Base-by-base conservation (phyloP, 108 stramenopile species). In the Skeletonema grethae region DNA sequence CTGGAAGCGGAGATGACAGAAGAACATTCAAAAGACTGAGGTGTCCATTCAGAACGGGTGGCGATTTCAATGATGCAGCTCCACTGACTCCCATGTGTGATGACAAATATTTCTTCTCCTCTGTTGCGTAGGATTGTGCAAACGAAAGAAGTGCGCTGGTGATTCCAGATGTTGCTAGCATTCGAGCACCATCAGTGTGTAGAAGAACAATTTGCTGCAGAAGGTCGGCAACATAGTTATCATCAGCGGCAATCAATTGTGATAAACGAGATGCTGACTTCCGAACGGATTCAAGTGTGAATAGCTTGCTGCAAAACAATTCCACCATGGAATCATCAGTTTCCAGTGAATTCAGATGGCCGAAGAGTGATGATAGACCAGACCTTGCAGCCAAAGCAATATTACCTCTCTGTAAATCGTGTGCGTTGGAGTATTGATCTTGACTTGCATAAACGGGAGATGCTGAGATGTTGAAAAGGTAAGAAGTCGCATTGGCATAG, bases 131-230 rank as follows among this genome's bases (percentile, higher is more conserved):
- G 7, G 39, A 30, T 46, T 67, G 62, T 20, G 87, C 83, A 38
- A 85, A 83, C 15, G 63, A 35, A 20, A 84, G 65, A 53, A 89
- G 50, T 30, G 75, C 73, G 16, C 39, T 57, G 10, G 66, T 72
- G 31, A 89, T 69, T 39, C 86, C 79, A 22, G 82, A 65, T 30
- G 83, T 70, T 4, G 85, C 69, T 16, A 90, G 67, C 30, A 79
- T 62, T 48, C 79, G 72, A 25, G 82, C 62, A 48, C 88, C 88
- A 34, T 64, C 70, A 56, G 8, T 31, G 50, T 50, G 68, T 45
- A 67, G 71, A 24, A 79, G 29, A 39, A 85, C 82, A 31, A 86
- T 80, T 35, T 78, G 62, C 65, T 84, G 80, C 12, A 90, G 77
- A 60, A 90, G 46, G 31, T 60, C 65, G 31, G 83, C 69, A 53